phyloP scores from a whole-genome alignment of 116 monocot species.

The Phalaenopsis hybrid region DNA sequence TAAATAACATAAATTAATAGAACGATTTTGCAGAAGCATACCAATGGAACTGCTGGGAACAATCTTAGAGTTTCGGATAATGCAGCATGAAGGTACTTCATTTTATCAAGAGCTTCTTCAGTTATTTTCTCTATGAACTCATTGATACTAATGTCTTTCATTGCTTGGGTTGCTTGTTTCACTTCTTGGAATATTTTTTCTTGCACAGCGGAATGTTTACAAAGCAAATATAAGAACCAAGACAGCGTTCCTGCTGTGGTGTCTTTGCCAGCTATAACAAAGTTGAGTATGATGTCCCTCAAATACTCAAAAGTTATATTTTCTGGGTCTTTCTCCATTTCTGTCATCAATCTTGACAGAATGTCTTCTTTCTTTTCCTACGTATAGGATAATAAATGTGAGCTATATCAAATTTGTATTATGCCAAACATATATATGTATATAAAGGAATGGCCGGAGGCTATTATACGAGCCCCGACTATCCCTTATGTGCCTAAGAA shows the following conservation, averaged over 20 bases:
- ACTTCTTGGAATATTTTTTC: constrained; percentile 10
- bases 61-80: constrained; percentile 54
- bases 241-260: constrained; percentile 3
- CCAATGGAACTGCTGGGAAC: constrained; percentile 45
- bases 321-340: constrained; percentile 7
- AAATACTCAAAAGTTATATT: constrained; percentile 16
- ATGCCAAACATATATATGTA: too few relatives aligned
- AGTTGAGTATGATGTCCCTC: constrained; percentile 10
- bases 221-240: constrained; percentile 15
- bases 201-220: constrained; percentile 7
- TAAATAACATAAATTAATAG: too few relatives aligned
- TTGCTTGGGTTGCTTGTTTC: neutral
- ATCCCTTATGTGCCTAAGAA: too few relatives aligned
- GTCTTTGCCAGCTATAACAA: constrained; percentile 14
- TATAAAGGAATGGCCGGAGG: too few relatives aligned
- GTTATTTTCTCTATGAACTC: constrained; percentile 25
- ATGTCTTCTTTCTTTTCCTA: constrained; percentile 39
- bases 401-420: too few relatives aligned
- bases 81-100: constrained; percentile 63
- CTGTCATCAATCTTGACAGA: constrained; percentile 14
- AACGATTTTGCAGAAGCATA: constrained; percentile 1
- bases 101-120: constrained; percentile 26
- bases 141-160: constrained; percentile 3
- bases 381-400: too few relatives aligned
- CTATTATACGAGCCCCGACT: too few relatives aligned